Conservation (phyloP, 371 early-diverging fungal species). For the Nematocida minor region DNA sequence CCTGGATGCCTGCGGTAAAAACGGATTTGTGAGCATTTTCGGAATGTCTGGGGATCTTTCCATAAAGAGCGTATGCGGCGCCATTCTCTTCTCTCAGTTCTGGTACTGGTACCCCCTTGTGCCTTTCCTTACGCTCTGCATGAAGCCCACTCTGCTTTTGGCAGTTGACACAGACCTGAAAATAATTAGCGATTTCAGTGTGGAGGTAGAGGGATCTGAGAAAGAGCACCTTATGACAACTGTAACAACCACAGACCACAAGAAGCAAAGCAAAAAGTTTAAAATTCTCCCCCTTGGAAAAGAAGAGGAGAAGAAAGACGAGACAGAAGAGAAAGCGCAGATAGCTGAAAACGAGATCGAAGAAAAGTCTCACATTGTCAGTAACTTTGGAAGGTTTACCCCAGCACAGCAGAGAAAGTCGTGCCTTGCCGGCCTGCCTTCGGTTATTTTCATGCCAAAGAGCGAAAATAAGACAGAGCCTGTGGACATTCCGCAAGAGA, state of each 20-base stretch:
- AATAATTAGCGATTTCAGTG: not conserved
- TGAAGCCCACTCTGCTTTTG: conserved; percentile 53
- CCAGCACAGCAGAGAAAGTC: conserved; percentile 24
- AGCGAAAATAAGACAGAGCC: not conserved
- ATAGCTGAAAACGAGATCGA: conserved; percentile 15
- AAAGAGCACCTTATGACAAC: conserved; percentile 1
- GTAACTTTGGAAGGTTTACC: conserved; percentile 38
- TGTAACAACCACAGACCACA: not conserved
- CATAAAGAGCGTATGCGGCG: conserved; percentile 85
- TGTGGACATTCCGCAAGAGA: not conserved
- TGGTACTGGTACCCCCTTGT: conserved; percentile 97
- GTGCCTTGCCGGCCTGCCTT: conserved; percentile 16
- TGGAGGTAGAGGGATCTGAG: conserved; percentile 36
- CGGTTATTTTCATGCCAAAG: conserved; percentile 34
- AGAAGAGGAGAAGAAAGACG: not conserved
- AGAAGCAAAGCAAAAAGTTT: conserved; percentile 38
- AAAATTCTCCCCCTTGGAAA: conserved; percentile 30
- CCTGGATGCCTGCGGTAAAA: conserved; percentile 83
- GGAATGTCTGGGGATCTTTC: conserved; percentile 78
- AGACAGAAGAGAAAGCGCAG: not conserved
- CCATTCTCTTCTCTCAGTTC: conserved; percentile 88
- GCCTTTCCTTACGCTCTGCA: conserved; percentile 50
- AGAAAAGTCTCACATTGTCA: conserved; percentile 33
- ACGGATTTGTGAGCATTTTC: conserved; percentile 80
- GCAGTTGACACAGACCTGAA: conserved; percentile 46